Evolutionary conservation across 441 rosid genomes (phyloP), one percentile per base, ranked within the genome.

Genomic region (Erysimum cheiri): DNA sequence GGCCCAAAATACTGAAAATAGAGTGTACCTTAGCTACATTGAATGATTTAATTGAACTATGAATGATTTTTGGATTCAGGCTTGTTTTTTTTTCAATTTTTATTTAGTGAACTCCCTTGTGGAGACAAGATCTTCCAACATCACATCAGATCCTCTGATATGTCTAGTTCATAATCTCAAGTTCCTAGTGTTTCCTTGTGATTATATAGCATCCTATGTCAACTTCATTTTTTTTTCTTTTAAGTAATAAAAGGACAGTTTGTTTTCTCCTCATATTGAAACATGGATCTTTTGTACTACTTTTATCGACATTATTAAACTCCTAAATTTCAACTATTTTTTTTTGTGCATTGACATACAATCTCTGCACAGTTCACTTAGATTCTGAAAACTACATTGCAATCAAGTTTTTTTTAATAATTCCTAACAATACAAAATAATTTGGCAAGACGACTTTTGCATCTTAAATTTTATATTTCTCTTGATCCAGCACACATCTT

Each of bases 151-250:
- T 70, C 50, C 60, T 60, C 15, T 40, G 15, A 40, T 40, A n/a
- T n/a, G 15, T 40, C 44, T 40, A 14, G 44, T 40, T 13, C 43
- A 39, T 3, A 39, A 39, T 39, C 44, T 40, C 44, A 1, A 40
- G 44, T 40, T 36, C 12, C 39, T 46, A 47, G 31, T 59, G 49
- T 62, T 32, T 36, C 39, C 24, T 71, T 52, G 75, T 62, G 63
- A 44, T 26, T 63, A 43, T 36, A 54, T 54, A 57, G 58, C 70
- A 71, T 35, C 70, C 58, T 35, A 63, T 71, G 75, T 44, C 41
- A 70, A 70, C 61, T 60, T 70, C 69, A 31, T 52, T 50, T 24
- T 55, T 12, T 15, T 14, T n/a, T n/a, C 35, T 60, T 52, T 37
- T 32, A 2, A 26, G 53, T 54, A 26, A 44, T 55, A 15, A 28